Conservation (phyloP, 2,329 filamentous ascomycete species). For the Aureobasidium mangrovei region DNA sequence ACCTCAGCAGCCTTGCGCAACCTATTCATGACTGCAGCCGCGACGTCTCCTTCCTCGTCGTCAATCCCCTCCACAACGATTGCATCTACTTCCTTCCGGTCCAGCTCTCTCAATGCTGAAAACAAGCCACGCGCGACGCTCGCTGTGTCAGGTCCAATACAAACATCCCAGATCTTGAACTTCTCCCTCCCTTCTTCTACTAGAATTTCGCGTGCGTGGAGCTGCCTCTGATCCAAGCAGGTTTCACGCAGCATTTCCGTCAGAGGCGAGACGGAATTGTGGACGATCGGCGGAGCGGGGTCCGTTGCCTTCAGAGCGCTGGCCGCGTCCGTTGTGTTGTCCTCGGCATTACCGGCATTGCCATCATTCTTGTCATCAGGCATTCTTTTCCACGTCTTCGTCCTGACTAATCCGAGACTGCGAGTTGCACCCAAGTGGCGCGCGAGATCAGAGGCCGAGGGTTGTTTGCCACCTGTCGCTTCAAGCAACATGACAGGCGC, state of each 20-base stretch:
- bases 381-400: constrained; percentile 26
- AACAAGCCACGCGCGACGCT: constrained; percentile 82
- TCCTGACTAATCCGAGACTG: constrained; percentile 34
- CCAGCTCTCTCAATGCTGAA: constrained; percentile 75
- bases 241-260: constrained; percentile 5
- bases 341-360: constrained; percentile 19
- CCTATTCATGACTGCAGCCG: constrained; percentile 55
- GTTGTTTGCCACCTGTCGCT: constrained; percentile 30
- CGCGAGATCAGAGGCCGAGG: constrained; percentile 23
- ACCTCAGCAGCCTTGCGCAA: constrained; percentile 41
- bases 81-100: constrained; percentile 65
- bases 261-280: neutral
- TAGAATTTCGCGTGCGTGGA: neutral
- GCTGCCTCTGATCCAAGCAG: neutral
- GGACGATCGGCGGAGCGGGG: neutral
- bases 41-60: constrained; percentile 64
- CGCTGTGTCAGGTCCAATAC: constrained; percentile 60
- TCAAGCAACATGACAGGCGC: constrained; percentile 81
- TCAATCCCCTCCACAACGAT: constrained; percentile 87
- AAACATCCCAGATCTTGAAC: constrained; percentile 53
- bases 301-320: neutral
- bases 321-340: constrained; percentile 1
- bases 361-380: constrained; percentile 16
- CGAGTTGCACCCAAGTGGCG: constrained; percentile 20
- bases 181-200: neutral